Base-by-base conservation (phyloP, 768 basidiomycete species). In the Mycena galopus region DNA sequence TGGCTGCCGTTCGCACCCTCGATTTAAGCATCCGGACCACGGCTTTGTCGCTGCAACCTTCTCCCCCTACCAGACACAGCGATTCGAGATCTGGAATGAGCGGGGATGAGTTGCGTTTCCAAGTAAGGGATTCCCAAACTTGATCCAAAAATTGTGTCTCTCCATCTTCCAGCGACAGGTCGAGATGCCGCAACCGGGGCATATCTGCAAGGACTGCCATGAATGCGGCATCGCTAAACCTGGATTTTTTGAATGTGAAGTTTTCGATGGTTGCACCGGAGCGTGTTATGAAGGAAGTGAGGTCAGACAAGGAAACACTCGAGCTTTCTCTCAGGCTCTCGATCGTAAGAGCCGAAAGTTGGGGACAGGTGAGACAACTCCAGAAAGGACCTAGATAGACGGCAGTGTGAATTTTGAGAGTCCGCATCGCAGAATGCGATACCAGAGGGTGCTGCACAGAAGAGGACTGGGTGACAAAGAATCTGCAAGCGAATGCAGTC, bases 71-170 rank as follows among this genome's bases (percentile, higher is more conserved):
- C 1, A 64, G 50, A 19, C 7, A 4, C 14, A 64, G 21, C 6
- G 62, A 35, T 37, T 35, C 23, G 1, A 64, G 50, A 3, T 51
- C 7, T 7, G 62, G 50, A 35, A 64, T 19, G 30, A 64, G 47
- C 9, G 47, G 62, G 17, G 47, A 1, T 21, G 27, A 42, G 4
- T 61, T 33, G 2, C n/a, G 32, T 33, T 21, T 21, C 23, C n/a
- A 23, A 23, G 62, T 35, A 27, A 64, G 62, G 16, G 62, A n/a
- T 27, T 53, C 50, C 32, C 47, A 33, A 37, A 64, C 62, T 51
- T 17, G 2, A 33, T 53, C 8, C 4, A 50, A 25, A 16, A 64
- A 51, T 11, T 51, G 47, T 10, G 23, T 19, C 6, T n/a, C 19
- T 2, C 8, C 5, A 17, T 30, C 1, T 19, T 51, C 33, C 39